Conservation (phyloP, 495 filamentous ascomycete species). For the Chlorociboria aeruginascens region DNA sequence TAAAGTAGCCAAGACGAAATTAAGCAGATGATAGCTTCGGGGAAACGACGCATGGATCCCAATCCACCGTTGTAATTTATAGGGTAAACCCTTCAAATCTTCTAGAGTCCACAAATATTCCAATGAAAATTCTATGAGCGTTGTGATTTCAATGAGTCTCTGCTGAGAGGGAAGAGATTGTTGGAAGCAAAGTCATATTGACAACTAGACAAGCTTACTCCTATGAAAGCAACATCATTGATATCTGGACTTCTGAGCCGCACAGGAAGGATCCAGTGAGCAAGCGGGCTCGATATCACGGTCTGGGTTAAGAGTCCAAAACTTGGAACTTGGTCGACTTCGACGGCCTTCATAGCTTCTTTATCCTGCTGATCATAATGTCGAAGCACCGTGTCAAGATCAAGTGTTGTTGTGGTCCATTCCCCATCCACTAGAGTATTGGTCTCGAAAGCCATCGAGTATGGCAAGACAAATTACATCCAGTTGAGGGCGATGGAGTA, state of each 20-base stretch:
- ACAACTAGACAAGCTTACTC: constrained; percentile 36
- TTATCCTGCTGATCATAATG: constrained; percentile 20
- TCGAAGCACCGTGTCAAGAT: constrained; percentile 29
- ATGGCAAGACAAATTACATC: not conserved
- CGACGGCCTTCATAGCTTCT: constrained; percentile 14
- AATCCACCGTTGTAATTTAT: too few relatives aligned
- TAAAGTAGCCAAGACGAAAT: not conserved
- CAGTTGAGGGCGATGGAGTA: not conserved
- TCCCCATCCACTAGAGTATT: constrained; percentile 43
- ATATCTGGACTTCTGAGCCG: constrained; percentile 52
- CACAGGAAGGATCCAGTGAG: constrained; percentile 71
- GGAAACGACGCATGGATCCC: too few relatives aligned
- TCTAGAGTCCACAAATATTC: too few relatives aligned
- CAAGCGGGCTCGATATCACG: constrained; percentile 58
- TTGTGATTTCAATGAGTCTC: too few relatives aligned
- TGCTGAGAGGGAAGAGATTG: too few relatives aligned
- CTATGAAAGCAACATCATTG: constrained; percentile 88
- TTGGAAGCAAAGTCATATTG: too few relatives aligned
- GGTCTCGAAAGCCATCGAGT: constrained; percentile 31
- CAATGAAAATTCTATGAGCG: too few relatives aligned
- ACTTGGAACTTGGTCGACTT: constrained; percentile 29
- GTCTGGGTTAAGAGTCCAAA: constrained; percentile 69
- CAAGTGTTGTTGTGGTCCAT: constrained; percentile 41
- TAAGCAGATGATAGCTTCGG: not conserved
- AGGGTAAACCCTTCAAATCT: too few relatives aligned